A percentile compares a stretch with the other conserved stretches of the same genome.
Conservation (phyloP, 805 yeast genomes). For the Wickerhamiella lipophila region DNA sequence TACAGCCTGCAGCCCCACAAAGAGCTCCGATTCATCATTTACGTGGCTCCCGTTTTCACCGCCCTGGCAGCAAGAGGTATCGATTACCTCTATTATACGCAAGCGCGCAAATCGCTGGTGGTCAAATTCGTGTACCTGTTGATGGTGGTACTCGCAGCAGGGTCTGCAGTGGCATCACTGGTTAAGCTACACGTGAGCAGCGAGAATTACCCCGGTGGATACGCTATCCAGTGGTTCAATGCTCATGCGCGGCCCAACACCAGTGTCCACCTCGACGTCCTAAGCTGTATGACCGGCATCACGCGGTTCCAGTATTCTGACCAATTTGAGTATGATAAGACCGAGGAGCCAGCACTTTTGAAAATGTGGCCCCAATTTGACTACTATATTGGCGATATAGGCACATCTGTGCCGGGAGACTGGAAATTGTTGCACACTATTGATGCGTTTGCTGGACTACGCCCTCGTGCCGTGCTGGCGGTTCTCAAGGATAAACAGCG, state of each 20-base stretch:
- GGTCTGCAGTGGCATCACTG: conserved; percentile 31
- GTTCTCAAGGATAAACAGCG: neutral
- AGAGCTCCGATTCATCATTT: conserved; percentile 84
- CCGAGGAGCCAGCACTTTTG: conserved; percentile 41
- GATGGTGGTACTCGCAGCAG: conserved; percentile 25
- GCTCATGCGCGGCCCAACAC: conserved; percentile 18
- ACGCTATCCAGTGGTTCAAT: conserved; percentile 48
- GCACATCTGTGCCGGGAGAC: neutral
- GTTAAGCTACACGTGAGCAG: conserved; percentile 51
- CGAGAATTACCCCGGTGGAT: conserved; percentile 82
- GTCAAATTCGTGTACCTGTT: conserved; percentile 1
- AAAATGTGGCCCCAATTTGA: conserved; percentile 39
- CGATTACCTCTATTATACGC: conserved; percentile 12
- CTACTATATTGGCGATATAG: conserved; percentile 22
- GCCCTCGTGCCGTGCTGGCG: neutral
- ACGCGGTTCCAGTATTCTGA: conserved; percentile 49
- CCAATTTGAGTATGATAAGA: conserved; percentile 52
- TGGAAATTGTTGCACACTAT: neutral
- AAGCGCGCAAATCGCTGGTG: conserved; percentile 12
- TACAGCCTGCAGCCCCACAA: conserved; percentile 83
- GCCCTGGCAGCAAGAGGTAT: conserved; percentile 40
- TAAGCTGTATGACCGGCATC: conserved; percentile 80
- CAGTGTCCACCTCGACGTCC: conserved; percentile 61
- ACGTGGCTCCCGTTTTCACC: conserved; percentile 57
- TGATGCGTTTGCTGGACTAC: neutral